A percentile compares a stretch with the other conserved stretches of the same genome.
These are phyloP conservation scores for Selenicereus undatus DNA, from an alignment of 148 eudicot genomes.

Conservation along the genomic window DNA sequence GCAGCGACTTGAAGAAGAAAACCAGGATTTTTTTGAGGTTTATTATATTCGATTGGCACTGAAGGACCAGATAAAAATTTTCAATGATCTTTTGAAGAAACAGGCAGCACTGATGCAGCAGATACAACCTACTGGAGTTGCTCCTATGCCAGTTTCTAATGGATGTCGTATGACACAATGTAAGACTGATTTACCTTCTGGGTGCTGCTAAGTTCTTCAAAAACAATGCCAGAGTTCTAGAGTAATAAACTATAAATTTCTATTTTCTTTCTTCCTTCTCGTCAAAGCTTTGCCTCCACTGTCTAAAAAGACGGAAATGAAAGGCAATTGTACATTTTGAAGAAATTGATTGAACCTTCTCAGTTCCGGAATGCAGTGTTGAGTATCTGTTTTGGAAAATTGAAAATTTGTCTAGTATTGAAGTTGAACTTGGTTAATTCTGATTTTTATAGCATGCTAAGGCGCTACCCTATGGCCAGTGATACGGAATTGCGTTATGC, in stretches of 20 bases:
- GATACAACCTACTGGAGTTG: constrained; percentile 44
- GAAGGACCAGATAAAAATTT: constrained; percentile 65
- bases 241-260: not conserved
- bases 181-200: constrained; percentile 29
- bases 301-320: not conserved
- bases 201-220: not conserved
- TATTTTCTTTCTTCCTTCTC: not conserved
- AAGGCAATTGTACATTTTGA: not conserved
- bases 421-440: too few relatives aligned
- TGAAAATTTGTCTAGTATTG: too few relatives aligned
- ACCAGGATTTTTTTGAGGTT: constrained; percentile 84
- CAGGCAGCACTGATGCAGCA: constrained; percentile 65
- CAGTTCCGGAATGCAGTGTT: too few relatives aligned
- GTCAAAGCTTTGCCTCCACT: not conserved
- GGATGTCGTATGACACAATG: constrained; percentile 61
- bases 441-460: not conserved
- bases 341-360: too few relatives aligned
- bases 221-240: not conserved
- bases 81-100: constrained; percentile 67
- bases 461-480: not conserved
- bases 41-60: constrained; percentile 71
- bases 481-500: not conserved
- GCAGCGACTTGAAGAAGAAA: constrained; percentile 90
- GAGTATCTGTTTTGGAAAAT: too few relatives aligned
- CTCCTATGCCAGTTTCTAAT: constrained; percentile 50